phyloP scores from a whole-genome alignment of 805 yeast species.

The Cyberlindnera euphorbiiphila region DNA sequence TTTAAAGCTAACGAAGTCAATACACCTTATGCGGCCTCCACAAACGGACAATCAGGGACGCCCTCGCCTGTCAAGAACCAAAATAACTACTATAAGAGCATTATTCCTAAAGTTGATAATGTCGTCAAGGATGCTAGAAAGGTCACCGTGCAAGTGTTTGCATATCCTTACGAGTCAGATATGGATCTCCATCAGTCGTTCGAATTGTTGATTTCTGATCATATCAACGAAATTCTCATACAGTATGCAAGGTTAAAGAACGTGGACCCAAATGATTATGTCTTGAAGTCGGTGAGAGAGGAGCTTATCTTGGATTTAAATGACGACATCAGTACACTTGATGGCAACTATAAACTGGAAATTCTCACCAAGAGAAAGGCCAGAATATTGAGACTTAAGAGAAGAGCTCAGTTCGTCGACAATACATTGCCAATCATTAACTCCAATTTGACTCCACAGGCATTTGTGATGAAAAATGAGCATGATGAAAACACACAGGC shows the following conservation, averaged over 20 bases:
- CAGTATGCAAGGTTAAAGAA: slow-evolving; percentile 34
- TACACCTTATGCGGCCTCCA: slow-evolving; percentile 47
- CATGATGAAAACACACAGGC: slow-evolving; percentile 2
- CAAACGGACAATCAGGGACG: slow-evolving; percentile 5
- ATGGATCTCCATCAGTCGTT: slow-evolving; percentile 28
- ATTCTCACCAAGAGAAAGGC: slow-evolving; percentile 40
- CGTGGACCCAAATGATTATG: slow-evolving; percentile 34
- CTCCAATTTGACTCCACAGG: slow-evolving; percentile 28
- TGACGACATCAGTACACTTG: slow-evolving; percentile 38
- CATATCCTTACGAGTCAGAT: slow-evolving; percentile 32
- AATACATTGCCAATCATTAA: slow-evolving; percentile 28
- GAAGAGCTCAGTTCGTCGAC: slow-evolving; percentile 23
- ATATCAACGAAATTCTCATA: slow-evolving; percentile 34
- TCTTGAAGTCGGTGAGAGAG: slow-evolving; percentile 33
- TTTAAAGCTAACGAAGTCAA: slow-evolving; percentile 42
- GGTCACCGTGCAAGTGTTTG: slow-evolving; percentile 30
- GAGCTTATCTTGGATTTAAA: slow-evolving; percentile 32
- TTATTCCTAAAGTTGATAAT: slow-evolving; percentile 28
- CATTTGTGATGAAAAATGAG: slow-evolving; percentile 19
- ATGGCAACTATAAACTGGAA: slow-evolving; percentile 39
- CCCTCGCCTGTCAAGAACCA: slow-evolving; percentile 22
- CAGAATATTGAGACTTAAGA: slow-evolving; percentile 32
- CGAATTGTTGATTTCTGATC: slow-evolving; percentile 32
- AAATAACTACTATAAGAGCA: slow-evolving; percentile 35
- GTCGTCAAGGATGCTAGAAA: slow-evolving; percentile 26